Evolutionary conservation across 257 asterid genomes (phyloP), one percentile per base, ranked within the genome.

Genomic region (Ilex aquifolium): DNA sequence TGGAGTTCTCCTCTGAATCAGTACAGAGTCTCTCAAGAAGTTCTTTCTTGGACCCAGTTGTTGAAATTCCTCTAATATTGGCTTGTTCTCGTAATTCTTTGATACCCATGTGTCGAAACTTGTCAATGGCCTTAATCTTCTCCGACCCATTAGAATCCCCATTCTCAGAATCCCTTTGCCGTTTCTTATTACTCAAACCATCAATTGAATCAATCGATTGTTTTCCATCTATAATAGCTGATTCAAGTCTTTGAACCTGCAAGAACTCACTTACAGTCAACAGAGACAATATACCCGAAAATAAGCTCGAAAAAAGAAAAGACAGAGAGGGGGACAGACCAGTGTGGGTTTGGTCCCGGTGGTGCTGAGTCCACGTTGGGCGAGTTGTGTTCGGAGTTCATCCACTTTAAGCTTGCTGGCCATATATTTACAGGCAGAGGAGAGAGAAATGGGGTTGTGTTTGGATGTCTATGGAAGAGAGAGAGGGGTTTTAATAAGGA

Each of bases 11-110:
- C 16, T 60, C 79, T 3, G 65, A 76, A n/a, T n/a, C n/a, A 40
- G 59, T 70, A 12, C 74, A 83, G 15, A 91, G 95, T 78, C 88
- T 88, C 65, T 81, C 78, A 40, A 88, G 31, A 59, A 91, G 90
- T 78, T 84, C 87, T 53, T 82, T 86, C 81, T 88, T 91, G 13
- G 86, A 75, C 68, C 95, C 95, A 59, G 65, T 61, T 44, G 77
- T 54, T 16, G 79, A 74, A 79, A 88, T 31, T 63, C 95, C 96
- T 36, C 69, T 79, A 65, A 40, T 61, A 32, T 57, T 60, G 5
- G 98, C 95, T 79, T 78, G 72, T 40, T 88, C 90, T 8, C 90
- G 83, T 53, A 88, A 82, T 80, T 86, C 84, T 75, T 84, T 91
- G 59, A 86, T 76, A 63, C 69, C 78, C 92, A 85, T 75, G 36